Base-by-base conservation (phyloP, 495 filamentous ascomycete species). In the Schizothecium vesticola region DNA sequence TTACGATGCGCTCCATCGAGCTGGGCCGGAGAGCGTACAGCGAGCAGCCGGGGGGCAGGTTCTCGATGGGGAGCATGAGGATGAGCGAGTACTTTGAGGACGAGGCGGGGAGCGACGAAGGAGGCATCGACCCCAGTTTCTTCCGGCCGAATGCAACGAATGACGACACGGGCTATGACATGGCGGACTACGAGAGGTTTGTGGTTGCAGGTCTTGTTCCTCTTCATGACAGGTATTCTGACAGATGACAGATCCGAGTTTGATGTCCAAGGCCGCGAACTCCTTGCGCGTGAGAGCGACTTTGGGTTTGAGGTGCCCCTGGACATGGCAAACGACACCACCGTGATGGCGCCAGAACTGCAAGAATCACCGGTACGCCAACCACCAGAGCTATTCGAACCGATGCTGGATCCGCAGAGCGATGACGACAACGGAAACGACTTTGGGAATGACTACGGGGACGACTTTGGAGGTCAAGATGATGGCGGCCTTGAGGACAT, bases 1-100 rank as follows among this genome's bases (percentile, higher is more conserved):
- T 86, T 43, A 93, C 91, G 1, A 80, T 86, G 60, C 83, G 82
- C 67, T 91, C 90, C 23, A 83, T 94, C 33, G 92, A 94, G 76
- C 80, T 90, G 59, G 85, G 88, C 11, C 81, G 90, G 63, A 80
- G 90, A 65, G 90, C 86, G 22, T 70, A 81, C 11, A 85, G 78
- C 60, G 87, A 91, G 68, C 79, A 83, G 62, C 81, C 78, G 36
- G 69, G 86, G 16, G 60, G 69, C 10, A 68, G 73, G 64, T 64
- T 74, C 16, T 78, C 75, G 58, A 56, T 77, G 61, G 71, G 67
- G 1, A 86, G 81, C 56, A 76, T 87, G 69, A 91, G 89, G 58
- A 79, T 89, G 72, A 93, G 89, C 74, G 91, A 92, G 73, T 82
- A 77, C 74, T 88, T 36, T 51, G 65, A 29, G 26, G 24, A 28